Base-by-base conservation (phyloP, 495 filamentous ascomycete species). In the Neurospora sp. region DNA sequence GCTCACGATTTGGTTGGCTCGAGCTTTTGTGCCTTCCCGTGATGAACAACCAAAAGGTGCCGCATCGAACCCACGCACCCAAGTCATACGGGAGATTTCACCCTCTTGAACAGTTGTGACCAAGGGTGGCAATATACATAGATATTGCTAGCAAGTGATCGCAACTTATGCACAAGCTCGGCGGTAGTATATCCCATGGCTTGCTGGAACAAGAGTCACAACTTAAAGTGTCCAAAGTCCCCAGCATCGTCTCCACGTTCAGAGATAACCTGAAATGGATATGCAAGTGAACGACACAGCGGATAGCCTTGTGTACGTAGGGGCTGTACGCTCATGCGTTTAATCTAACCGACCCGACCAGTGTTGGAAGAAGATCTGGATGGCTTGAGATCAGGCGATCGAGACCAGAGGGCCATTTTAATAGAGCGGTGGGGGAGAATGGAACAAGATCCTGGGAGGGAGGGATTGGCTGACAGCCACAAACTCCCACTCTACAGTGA, bases 321-420 rank as follows among this genome's bases (percentile, higher is more conserved):
- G 23, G 70, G 70, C 27, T 54, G 54, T 62, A 62, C 27, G 23
- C 54, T 66, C 39, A 73, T 75, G 75, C 71, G 72, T 69, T 73
- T 69, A 74, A 78, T 78, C 71, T 49, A 76, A 69, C 39, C 72
- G 73, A 71, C 71, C 73, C 49, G 71, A 72, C 41, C 14, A 71
- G 23, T 35, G 18, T 62, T 38, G 69, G 70, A 72, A 35, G 76
- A 54, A 72, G 73, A 77, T 77, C 77, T 76, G 46, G 31, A 74
- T 49, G 69, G 54, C 71, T 73, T 73, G 74, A 78, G 74, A 79
- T 75, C 78, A 76, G 71, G 74, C 76, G 78, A 80, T 79, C 77
- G 73, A 75, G 72, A 72, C 14, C 73, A n/a, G 72, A 72, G 71
- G 72, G 41, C 27, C 54, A 54, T 27, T 35, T 62, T 60, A 16